Evolutionary conservation across 106 monocot genomes (phyloP), one percentile per base, ranked within the genome.

Genomic region (Vanilla planifolia): DNA sequence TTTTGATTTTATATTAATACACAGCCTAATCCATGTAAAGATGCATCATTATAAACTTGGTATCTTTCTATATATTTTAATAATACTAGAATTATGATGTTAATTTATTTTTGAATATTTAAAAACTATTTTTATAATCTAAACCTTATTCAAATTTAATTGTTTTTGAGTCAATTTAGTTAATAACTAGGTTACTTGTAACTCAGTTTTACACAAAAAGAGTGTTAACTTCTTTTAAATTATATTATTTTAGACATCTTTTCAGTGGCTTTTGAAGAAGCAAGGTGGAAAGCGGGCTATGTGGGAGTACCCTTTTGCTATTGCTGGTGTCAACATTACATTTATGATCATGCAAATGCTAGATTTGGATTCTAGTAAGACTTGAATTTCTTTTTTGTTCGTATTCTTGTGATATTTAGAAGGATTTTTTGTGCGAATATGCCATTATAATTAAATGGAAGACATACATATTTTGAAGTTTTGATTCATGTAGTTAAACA

Each of bases 301-400:
- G 53, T 87, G 83, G 92, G 92, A 92, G 61, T 92, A 92, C 61
- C 92, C 92, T 53, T 92, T 92, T 78, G 92, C 92, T 75, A 84
- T 87, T 24, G 92, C 92, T 68, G 92, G 92, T 52, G 84, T 92
- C 45, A 92, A 92, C 59, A 92, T 92, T 25, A 92, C 92, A 39
- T 92, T 87, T 75, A 92, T 92, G 92, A 77, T 92, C 1, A 87
- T 87, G 25, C 92, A 92, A 75, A 87, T 92, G 87, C 78, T 92
- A 47, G 92, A 87, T 66, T 27, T 51, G 9, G 51, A 51, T 51
- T 51, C 51, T 19, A 26, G 51, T 51, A 51, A 51, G 51, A 51
- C 14, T 51, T 27, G 51, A 51, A 26, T 51, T 51, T 26, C 50
- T 9, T 51, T 27, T 25, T 46, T 3, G 46, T 46, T 46, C 19